Conservation (phyloP, 192 early-diverging fungal genomes). For the Haplosporangium gracile region DNA sequence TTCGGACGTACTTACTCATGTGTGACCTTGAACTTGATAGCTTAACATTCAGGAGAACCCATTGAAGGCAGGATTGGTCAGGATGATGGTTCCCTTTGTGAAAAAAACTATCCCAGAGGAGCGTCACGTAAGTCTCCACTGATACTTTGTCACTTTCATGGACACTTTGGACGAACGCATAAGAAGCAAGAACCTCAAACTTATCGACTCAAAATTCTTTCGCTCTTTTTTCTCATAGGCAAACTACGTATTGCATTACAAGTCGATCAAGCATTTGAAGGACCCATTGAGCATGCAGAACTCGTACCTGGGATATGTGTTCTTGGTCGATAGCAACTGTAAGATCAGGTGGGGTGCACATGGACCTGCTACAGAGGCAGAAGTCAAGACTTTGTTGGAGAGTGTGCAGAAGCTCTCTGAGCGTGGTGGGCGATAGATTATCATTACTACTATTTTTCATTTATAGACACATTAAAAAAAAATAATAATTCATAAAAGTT, state of each 20-base stretch:
- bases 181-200: neutral
- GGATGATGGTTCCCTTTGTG: conserved; percentile 65
- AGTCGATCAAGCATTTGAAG: conserved; percentile 61
- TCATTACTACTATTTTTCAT: neutral
- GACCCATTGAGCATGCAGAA: conserved; percentile 67
- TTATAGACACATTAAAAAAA: neutral
- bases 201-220: neutral
- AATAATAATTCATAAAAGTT: neutral
- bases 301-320: conserved; percentile 68
- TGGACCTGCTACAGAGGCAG: conserved; percentile 57
- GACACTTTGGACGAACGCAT: too few species aligned
- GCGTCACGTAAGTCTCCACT: conserved; percentile 50
- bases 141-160: neutral
- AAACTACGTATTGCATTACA: conserved; percentile 63
- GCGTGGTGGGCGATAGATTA: conserved; percentile 18
- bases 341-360: conserved; percentile 71
- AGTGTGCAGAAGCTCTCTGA: conserved; percentile 42
- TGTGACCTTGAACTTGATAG: conserved; percentile 21
- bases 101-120: conserved; percentile 56
- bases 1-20: too few species aligned
- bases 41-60: conserved; percentile 70
- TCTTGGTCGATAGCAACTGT: conserved; percentile 67
- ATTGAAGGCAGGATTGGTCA: conserved; percentile 60
- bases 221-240: conserved; percentile 26
- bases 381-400: conserved; percentile 52